These are phyloP conservation scores for Solanum appendiculatum DNA, from an alignment of 257 asterid genomes.

Conservation along the genomic window DNA sequence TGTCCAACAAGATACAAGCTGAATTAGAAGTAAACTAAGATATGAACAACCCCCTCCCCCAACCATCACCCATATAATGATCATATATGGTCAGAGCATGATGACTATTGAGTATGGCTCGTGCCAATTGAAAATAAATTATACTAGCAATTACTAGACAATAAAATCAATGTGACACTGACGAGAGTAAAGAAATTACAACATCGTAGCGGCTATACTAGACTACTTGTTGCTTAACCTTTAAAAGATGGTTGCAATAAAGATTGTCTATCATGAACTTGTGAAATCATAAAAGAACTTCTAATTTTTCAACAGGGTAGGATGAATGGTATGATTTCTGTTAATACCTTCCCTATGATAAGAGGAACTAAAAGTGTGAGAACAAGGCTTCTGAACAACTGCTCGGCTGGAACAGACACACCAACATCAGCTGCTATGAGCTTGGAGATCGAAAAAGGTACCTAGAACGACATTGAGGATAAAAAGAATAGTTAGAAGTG, in stretches of 20 bases:
- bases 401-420: conserved; percentile 62
- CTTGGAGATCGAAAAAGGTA: conserved; percentile 77
- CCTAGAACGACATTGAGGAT: conserved; percentile 17
- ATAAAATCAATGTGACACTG: background rate
- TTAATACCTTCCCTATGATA: conserved; percentile 67
- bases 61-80: background rate
- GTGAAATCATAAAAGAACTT: background rate
- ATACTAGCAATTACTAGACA: background rate
- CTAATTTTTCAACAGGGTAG: background rate
- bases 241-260: background rate
- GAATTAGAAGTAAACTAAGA: background rate
- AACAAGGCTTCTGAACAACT: conserved; percentile 73
- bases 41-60: background rate
- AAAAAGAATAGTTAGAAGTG: background rate
- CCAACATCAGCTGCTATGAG: conserved; percentile 81
- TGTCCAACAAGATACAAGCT: background rate
- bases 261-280: background rate
- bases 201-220: background rate
- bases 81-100: background rate
- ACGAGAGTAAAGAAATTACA: background rate
- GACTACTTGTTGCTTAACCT: background rate
- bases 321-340: background rate
- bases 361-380: conserved; percentile 78
- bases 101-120: background rate
- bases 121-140: background rate